phyloP scores from a whole-genome alignment of 345 rosid species.

The Aquilaria sinensis region DNA sequence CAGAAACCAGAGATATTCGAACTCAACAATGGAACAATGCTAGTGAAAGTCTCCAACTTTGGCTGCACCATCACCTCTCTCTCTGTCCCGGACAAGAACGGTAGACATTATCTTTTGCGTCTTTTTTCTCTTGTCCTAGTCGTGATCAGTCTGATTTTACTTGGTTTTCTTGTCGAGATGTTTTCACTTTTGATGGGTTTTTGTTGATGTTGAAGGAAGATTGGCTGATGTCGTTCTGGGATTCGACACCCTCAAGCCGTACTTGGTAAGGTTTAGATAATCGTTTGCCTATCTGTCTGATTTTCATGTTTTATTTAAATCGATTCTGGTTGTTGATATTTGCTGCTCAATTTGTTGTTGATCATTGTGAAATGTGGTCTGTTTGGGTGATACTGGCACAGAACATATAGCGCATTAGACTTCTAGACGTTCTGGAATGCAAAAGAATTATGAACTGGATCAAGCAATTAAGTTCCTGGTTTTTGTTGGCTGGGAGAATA shows the following conservation, averaged over 20 bases:
- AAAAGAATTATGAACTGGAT: too few relatives aligned
- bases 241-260: constrained; percentile 80
- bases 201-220: constrained; percentile 40
- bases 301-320: background rate
- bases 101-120: constrained; percentile 20
- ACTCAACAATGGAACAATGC: constrained; percentile 77
- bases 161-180: background rate
- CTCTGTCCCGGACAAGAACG: constrained; percentile 67
- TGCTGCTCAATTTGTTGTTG: background rate
- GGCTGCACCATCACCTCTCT: constrained; percentile 86
- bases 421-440: too few relatives aligned
- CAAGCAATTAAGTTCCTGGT: too few relatives aligned
- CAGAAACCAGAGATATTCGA: constrained; percentile 58
- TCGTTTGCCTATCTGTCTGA: background rate
- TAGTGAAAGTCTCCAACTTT: constrained; percentile 62
- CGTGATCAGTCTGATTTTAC: background rate
- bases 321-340: constrained; percentile 4
- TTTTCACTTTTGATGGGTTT: constrained; percentile 10
- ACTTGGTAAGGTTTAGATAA: constrained; percentile 47
- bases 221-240: constrained; percentile 85
- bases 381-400: background rate
- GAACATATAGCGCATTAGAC: too few relatives aligned
- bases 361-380: background rate
- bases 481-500: too few relatives aligned
- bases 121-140: background rate